Conservation (phyloP, 805 yeast genomes). For the Danielia reshetovae region DNA sequence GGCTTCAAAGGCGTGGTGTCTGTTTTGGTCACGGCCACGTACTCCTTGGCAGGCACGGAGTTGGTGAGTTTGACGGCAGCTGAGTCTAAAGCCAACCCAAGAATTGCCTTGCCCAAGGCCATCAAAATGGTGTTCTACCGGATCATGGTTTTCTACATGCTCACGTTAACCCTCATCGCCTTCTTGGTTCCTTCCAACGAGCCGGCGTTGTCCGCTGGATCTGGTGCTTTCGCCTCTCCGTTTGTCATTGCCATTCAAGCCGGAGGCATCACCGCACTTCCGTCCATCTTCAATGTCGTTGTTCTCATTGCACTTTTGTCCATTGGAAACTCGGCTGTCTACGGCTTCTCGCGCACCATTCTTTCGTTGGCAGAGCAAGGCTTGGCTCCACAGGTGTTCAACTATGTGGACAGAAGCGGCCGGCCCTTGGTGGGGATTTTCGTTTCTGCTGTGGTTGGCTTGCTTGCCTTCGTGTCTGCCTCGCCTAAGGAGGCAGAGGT, state of each 20-base stretch:
- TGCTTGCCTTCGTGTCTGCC: constrained; percentile 39
- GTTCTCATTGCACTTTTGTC: constrained; percentile 39
- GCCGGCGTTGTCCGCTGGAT: constrained; percentile 20
- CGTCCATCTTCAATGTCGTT: constrained; percentile 41
- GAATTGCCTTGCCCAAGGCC: constrained; percentile 37
- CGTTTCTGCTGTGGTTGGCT: constrained; percentile 30
- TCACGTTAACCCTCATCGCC: constrained; percentile 37
- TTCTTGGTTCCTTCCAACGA: constrained; percentile 36
- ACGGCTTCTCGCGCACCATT: constrained; percentile 40
- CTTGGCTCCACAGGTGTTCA: constrained; percentile 32
- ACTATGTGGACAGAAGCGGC: constrained; percentile 37
- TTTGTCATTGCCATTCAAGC: constrained; percentile 40
- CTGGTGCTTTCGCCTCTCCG: constrained; percentile 36
- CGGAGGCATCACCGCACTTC: constrained; percentile 39
- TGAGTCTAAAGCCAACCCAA: constrained; percentile 34
- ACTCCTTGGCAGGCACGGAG: constrained; percentile 42
- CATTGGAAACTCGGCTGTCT: constrained; percentile 42
- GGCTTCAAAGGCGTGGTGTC: constrained; percentile 36
- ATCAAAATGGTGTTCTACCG: constrained; percentile 43
- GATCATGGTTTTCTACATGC: constrained; percentile 36
- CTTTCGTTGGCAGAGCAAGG: constrained; percentile 39
- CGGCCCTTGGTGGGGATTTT: constrained; percentile 38
- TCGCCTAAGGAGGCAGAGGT: constrained; percentile 34
- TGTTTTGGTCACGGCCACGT: constrained; percentile 38
- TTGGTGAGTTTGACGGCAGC: constrained; percentile 38